Base-by-base conservation (phyloP, 192 early-diverging fungal genomes). In the Backusella circina region DNA sequence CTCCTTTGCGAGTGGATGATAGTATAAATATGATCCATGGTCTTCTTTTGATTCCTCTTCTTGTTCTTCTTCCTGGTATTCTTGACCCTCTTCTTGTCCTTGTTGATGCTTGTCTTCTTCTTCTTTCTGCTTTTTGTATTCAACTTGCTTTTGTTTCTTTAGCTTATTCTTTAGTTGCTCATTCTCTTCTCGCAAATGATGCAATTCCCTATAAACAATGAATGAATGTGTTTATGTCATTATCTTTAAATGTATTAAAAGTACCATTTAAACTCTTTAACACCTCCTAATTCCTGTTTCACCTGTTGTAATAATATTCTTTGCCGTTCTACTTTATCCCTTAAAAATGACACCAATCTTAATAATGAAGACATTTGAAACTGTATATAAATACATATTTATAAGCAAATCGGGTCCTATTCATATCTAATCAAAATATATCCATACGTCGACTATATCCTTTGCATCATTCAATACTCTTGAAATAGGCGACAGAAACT, bases 361-460 rank as follows among this genome's bases (percentile, higher is more conserved):
- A 13, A 30, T 0, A 73, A n/a, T 3, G 51, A 33, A 65, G 35
- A 28, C 64, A 73, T 39, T 36, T 61, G 72, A 38, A 73, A 73
- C 72, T 73, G 35, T 18, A 13, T 21, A 41, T 21, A 37, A 1
- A 15, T 66, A 2, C n/a, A n/a, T n/a, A n/a, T n/a, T n/a, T n/a
- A n/a, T n/a, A n/a, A n/a, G n/a, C n/a, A n/a, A n/a, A n/a, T n/a
- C n/a, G n/a, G 2, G 18, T 23, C 10, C 21, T 0, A 10, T 15
- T 61, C 57, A 7, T 54, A 38, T n/a, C n/a, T n/a, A n/a, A n/a
- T n/a, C n/a, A n/a, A n/a, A n/a, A n/a, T n/a, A n/a, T n/a, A n/a
- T n/a, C n/a, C n/a, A n/a, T 77, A 77, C 75, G 16, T 77, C 36
- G 4, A 67, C 23, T 10, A 71, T 44, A 32, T 77, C 31, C 50